Base-by-base conservation (phyloP, 306 rosid species). In the Cucumis cinereus region DNA sequence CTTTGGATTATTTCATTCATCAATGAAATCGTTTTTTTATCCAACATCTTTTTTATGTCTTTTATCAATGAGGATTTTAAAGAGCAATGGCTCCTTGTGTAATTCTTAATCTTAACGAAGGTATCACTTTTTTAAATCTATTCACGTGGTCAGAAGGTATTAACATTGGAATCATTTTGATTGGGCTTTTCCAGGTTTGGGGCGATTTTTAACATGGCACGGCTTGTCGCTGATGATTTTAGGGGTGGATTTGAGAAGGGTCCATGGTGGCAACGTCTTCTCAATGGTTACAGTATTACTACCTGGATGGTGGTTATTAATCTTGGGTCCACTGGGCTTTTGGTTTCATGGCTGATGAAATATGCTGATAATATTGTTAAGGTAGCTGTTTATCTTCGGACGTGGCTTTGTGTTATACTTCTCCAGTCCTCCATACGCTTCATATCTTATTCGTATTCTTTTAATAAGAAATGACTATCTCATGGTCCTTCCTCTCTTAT, bases 341-440 rank as follows among this genome's bases (percentile, higher is more conserved):
- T 91, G 63, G 97, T 90, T 82, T 93, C 98, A 73, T 93, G 98
- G 98, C 78, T 93, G 83, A 93, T 93, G 97, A 93, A 93, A 79
- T 87, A 93, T 77, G 98, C 98, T 28, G 98, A 93, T 85, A 93
- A 93, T 81, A 93, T 93, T 85, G 97, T 93, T 26, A 93, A 93
- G 96, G 98, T 88, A 81, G 7, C 57, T 7, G 14, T 74, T 43
- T 15, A 41, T 45, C 22, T 76, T 60, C 22, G 13, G 53, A 49
- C 9, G 9, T 38, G 22, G 10, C 24, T 45, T 40, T 26, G 13
- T 58, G 23, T 53, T 19, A 10, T 73, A 47, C 30, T 52, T 54
- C 63, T 17, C 63, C 10, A n/a, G 60, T 17, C 8, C 9, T 49
- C 35, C 13, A 7, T 23, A 20, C 10, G 56, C 20, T 45, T 20